Conservation (phyloP, 148 eudicot species). For the Rhododendron molle region DNA sequence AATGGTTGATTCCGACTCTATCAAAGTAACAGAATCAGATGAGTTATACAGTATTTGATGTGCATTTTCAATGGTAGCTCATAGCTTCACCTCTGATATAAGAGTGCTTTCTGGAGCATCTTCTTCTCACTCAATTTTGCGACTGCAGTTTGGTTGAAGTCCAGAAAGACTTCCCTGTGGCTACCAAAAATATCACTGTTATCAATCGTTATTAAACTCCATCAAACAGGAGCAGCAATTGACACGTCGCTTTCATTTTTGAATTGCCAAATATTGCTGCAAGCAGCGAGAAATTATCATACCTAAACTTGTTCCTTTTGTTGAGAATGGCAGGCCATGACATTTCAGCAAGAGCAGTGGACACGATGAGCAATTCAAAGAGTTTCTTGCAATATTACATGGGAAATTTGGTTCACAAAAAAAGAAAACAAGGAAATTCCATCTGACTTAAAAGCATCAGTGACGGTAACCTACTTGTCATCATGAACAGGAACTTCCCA, state of each 20-base stretch:
- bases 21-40: no score
- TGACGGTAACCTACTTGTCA: slow-evolving; percentile 48
- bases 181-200: neutral
- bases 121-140: slow-evolving; percentile 85
- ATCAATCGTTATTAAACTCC: neutral
- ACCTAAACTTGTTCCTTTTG: slow-evolving; percentile 71
- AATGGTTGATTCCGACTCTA: no score
- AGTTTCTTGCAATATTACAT: slow-evolving; percentile 49
- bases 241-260: neutral
- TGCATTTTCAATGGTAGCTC: slow-evolving; percentile 82
- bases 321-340: slow-evolving; percentile 85
- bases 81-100: slow-evolving; percentile 68
- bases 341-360: slow-evolving; percentile 84
- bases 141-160: slow-evolving; percentile 63
- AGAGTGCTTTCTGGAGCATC: slow-evolving; percentile 65
- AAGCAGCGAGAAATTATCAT: slow-evolving; percentile 10
- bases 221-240: neutral
- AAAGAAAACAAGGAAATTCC: slow-evolving; percentile 7
- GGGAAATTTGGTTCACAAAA: neutral
- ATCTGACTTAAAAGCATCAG: neutral
- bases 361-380: slow-evolving; percentile 84
- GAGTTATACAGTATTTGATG: slow-evolving; percentile 36
- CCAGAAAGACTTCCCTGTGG: slow-evolving; percentile 77
- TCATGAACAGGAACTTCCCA: slow-evolving; percentile 82
- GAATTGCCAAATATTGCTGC: neutral